These are phyloP conservation scores for Mycosphaerella sp. DNA, from an alignment of 2,329 filamentous ascomycete genomes.

Conservation along the genomic window DNA sequence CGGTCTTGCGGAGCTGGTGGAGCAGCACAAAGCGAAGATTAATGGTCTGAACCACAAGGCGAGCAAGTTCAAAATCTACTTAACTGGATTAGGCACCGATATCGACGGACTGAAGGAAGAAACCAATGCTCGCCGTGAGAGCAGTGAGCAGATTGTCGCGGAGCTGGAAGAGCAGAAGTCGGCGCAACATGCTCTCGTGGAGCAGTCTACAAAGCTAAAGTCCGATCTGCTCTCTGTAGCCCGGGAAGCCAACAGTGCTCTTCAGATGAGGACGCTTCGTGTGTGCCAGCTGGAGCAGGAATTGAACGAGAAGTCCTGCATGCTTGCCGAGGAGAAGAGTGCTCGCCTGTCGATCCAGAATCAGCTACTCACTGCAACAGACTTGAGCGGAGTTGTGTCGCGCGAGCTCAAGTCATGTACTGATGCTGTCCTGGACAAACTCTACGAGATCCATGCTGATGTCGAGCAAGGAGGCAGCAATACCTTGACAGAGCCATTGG, in stretches of 20 bases:
- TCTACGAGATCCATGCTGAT: constrained; percentile 19
- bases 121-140: constrained; percentile 5
- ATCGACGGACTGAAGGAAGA: constrained; percentile 18
- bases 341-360: constrained; percentile 21
- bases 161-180: constrained; percentile 9
- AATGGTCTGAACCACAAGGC: constrained; percentile 12
- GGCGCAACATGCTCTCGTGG: constrained; percentile 11
- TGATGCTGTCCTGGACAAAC: constrained; percentile 22
- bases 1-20: constrained; percentile 3
- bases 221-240: constrained; percentile 17
- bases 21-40: constrained; percentile 15
- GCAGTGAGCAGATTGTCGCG: constrained; percentile 11
- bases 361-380: constrained; percentile 11
- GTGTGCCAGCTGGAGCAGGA: constrained; percentile 19
- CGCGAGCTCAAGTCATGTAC: constrained; percentile 14
- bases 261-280: constrained; percentile 7
- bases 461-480: constrained; percentile 8
- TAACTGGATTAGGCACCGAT: constrained; percentile 24
- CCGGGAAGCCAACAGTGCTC: constrained; percentile 16
- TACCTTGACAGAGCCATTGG: constrained; percentile 13
- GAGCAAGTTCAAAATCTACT: constrained; percentile 20
- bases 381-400: constrained; percentile 8
- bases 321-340: constrained; percentile 24
- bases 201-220: constrained; percentile 12
- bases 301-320: constrained; percentile 17